phyloP scores from a whole-genome alignment of 495 filamentous ascomycete genomes.

The Ascobolus immersus region DNA sequence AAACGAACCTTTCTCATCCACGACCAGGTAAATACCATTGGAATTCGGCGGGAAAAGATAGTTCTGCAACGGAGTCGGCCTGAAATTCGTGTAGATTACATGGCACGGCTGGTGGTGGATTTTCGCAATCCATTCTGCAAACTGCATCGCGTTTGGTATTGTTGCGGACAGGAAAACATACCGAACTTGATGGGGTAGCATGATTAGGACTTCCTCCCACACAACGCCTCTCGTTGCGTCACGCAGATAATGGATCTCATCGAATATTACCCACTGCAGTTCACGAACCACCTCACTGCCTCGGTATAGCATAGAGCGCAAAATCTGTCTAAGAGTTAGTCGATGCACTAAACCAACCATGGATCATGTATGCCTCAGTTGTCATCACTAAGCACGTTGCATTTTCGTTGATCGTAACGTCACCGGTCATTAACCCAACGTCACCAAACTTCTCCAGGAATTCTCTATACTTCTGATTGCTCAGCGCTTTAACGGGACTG shows the following conservation, averaged over 20 bases:
- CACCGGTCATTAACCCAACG: slow-evolving; percentile 93
- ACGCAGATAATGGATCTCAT: slow-evolving; percentile 96
- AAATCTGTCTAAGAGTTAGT: slow-evolving; percentile 31
- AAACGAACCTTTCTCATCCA: slow-evolving; percentile 88
- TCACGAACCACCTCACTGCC: slow-evolving; percentile 98
- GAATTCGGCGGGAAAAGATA: slow-evolving; percentile 91
- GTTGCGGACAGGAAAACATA: slow-evolving; percentile 96
- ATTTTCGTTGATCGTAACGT: slow-evolving; percentile 96
- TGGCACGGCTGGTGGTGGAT: slow-evolving; percentile 92
- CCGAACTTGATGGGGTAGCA: slow-evolving; percentile 88
- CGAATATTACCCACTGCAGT: slow-evolving; percentile 90
- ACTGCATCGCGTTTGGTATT: slow-evolving; percentile 98
- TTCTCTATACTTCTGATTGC: slow-evolving; percentile 95
- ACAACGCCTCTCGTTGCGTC: slow-evolving; percentile 76
- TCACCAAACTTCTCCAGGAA: slow-evolving; percentile 89
- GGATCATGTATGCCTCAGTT: slow-evolving; percentile 33
- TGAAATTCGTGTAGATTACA: slow-evolving; percentile 94
- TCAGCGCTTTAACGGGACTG: slow-evolving; percentile 93
- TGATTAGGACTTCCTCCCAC: slow-evolving; percentile 96
- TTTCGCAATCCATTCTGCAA: slow-evolving; percentile 95
- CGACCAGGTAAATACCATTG: slow-evolving; percentile 79
- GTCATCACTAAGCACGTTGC: slow-evolving; percentile 98
- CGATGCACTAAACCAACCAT: neutral
- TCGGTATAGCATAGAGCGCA: slow-evolving; percentile 92
- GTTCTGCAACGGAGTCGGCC: slow-evolving; percentile 84